Evolutionary conservation across 768 basidiomycete genomes (phyloP), one percentile per base, ranked within the genome.

Genomic region (Psilocybe subaeruginosa): DNA sequence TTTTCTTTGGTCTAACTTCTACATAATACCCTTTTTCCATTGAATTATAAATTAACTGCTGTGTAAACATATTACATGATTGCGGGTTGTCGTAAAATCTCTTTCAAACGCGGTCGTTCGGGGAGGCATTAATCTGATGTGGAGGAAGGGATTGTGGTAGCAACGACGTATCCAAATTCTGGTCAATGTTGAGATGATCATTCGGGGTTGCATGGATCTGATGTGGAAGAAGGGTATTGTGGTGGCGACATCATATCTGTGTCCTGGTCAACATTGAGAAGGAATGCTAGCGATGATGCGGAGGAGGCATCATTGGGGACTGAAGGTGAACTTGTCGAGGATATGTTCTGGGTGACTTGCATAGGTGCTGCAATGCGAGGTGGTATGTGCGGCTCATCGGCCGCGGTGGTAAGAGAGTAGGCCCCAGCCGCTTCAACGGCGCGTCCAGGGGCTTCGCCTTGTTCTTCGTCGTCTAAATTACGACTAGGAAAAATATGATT

Each of bases 401-500:
- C 37, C 39, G 31, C 47, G 11, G 37, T 8, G 4, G 37, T 17
- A 12, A 19, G 54, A 43, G 41, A 23, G 37, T 54, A 3, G 23
- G 14, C 17, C 7, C 8, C 56, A 35, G 16, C 17, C 4, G 31
- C 46, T 48, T 33, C 29, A 23, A 33, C 33, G 2, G 29, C 14
- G 11, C 27, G 39, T 8, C 16, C 55, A 9, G 43, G n/a, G 30
- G 6, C 31, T 31, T 33, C 29, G 29, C 46, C 47, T 29, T 61
- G 56, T 41, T 64, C 59, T 41, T 63, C 54, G 48, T 61, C 29
- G 29, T 60, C 59, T 4, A 45, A 39, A 39, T 39, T 12, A 16
- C 14, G 66, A 52, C 65, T 63, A 19, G 70, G 54, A 60, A 81
- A 69, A n/a, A 81, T 70, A 62, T 82, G 81, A 58, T 82, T 82